Evolutionary conservation across 257 asterid genomes (phyloP), one percentile per base, ranked within the genome.

Genomic region (Euphrasia confusa): DNA sequence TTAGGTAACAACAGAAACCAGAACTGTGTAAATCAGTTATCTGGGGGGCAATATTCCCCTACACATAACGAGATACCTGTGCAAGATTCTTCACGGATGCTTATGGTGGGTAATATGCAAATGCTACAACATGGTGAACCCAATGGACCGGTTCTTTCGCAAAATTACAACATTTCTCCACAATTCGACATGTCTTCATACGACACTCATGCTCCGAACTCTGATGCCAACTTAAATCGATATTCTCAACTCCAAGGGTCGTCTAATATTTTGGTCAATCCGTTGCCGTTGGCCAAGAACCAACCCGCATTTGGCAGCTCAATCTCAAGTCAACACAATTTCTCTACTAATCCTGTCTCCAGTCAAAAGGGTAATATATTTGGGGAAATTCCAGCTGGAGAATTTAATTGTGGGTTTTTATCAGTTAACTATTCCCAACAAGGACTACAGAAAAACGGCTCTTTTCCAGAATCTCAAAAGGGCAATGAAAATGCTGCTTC

Each of bases 121-220:
- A 61, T 76, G 77, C 45, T 60, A 53, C 90, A 83, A 57, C 82
- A 62, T 59, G 76, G 74, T 45, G 75, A 66, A 11, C 78, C 83
- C 37, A 77, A 73, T 72, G 89, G 92, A 66, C 65, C 67, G 48
- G 74, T 60, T 54, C 67, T 78, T 72, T 68, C 91, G 35, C 88
- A 81, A 65, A 67, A 72, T 66, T 85, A 75, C 47, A 72, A 71
- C 62, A 76, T 68, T 63, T 58, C 68, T 58, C 85, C 75, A 14
- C 88, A 83, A 60, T 64, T 65, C 52, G 84, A 76, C 70, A 5
- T 64, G 54, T 68, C 78, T 74, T 67, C 74, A 47, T 79, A 76
- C 69, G 83, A 79, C 26, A 53, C 15, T 53, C 7, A 53, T 10
- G 33, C 14, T 2, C 58, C 58, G 11, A 24, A 18, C 15, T 10